A percentile compares a stretch with the other conserved stretches of the same genome.
Conservation (phyloP, 495 filamentous ascomycete genomes). For the Aspergillus panamensis region DNA sequence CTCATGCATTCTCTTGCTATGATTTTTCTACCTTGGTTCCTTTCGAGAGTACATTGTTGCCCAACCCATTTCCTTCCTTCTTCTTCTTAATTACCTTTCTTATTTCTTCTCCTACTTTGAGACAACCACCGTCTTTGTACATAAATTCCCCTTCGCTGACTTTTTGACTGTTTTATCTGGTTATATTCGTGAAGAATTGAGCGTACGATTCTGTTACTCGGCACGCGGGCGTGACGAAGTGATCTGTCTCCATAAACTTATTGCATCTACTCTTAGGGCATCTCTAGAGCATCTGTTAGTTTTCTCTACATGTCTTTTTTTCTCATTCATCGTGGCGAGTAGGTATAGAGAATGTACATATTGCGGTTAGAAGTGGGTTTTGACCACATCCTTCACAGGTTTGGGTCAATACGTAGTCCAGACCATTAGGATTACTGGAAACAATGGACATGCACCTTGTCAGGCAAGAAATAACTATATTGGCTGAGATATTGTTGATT, state of each 20-base stretch:
- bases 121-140: constrained; percentile 11
- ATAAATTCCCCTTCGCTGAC: constrained; percentile 12
- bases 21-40: constrained; percentile 14
- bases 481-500: too few species aligned
- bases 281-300: not conserved
- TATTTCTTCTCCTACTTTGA: constrained; percentile 3
- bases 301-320: too few species aligned
- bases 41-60: constrained; percentile 24
- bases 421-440: too few species aligned
- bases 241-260: constrained; percentile 3
- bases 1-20: constrained; percentile 17
- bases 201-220: constrained; percentile 22
- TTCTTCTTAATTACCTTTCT: constrained; percentile 9
- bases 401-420: too few species aligned
- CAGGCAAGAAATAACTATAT: too few species aligned
- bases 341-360: too few species aligned
- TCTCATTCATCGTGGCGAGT: too few species aligned
- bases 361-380: too few species aligned
- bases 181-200: constrained; percentile 16
- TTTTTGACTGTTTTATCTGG: constrained; percentile 13
- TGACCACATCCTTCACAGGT: too few species aligned
- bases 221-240: constrained; percentile 30
- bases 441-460: too few species aligned
- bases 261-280: not conserved
- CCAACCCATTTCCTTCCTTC: constrained; percentile 6